A percentile compares a stretch with the other conserved stretches of the same genome.
phyloP scores from a whole-genome alignment of 495 filamentous ascomycete species.

The Neurospora intermedia region DNA sequence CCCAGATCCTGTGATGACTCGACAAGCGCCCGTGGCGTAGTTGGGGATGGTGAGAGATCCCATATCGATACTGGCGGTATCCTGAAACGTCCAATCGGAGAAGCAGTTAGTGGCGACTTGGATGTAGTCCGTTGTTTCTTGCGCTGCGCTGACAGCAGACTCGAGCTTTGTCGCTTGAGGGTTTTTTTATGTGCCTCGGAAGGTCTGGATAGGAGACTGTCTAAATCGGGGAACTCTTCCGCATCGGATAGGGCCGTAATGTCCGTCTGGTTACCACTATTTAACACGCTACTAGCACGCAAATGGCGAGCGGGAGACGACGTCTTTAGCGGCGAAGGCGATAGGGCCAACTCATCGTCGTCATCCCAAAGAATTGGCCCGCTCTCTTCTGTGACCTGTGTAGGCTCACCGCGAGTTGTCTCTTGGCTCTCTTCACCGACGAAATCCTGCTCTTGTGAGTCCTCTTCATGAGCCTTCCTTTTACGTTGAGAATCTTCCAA shows the following conservation, averaged over 20 bases:
- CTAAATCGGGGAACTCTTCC: slow-evolving; percentile 29
- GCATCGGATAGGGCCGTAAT: slow-evolving; percentile 21
- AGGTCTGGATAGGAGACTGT: slow-evolving; percentile 12
- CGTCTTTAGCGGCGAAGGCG: slow-evolving; percentile 19
- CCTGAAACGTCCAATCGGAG: slow-evolving; percentile 9
- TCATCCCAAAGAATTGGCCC: slow-evolving; percentile 13
- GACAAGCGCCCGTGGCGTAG: neutral
- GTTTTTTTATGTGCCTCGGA: slow-evolving; percentile 1
- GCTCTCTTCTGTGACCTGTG: slow-evolving; percentile 19
- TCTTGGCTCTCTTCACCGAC: slow-evolving; percentile 38
- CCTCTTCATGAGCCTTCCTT: slow-evolving; percentile 24
- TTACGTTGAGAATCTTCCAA: slow-evolving; percentile 18
- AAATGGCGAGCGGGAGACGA: slow-evolving; percentile 8
- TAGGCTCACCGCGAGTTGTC: slow-evolving; percentile 11
- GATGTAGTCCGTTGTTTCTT: slow-evolving; percentile 12
- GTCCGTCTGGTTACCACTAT: slow-evolving; percentile 17
- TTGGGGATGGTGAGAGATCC: slow-evolving; percentile 16
- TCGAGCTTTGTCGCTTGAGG: slow-evolving; percentile 14
- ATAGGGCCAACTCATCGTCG: slow-evolving; percentile 15
- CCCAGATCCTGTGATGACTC: slow-evolving; percentile 4
- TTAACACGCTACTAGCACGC: slow-evolving; percentile 16
- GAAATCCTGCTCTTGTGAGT: slow-evolving; percentile 40
- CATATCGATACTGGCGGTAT: slow-evolving; percentile 7
- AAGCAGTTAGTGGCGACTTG: slow-evolving; percentile 11
- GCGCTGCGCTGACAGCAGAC: slow-evolving; percentile 8